Evolutionary conservation across 306 rosid species (phyloP).

Genomic region (Malus sylvestris): DNA sequence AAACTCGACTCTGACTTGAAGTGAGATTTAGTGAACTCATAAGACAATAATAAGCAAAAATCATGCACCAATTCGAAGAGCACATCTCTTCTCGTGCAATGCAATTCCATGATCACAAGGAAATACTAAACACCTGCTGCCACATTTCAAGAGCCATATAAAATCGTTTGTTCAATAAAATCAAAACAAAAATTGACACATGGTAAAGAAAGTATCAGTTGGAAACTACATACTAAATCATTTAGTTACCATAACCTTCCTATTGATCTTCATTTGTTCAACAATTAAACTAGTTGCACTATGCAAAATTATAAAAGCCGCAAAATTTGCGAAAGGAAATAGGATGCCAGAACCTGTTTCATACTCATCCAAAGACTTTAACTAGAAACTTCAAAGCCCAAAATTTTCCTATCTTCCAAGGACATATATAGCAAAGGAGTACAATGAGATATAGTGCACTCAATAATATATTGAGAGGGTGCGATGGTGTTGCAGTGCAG

Average conservation of each 20-base stretch:
- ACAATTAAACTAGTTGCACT: neutral
- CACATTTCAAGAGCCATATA: neutral
- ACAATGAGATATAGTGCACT: slow-evolving; percentile 17
- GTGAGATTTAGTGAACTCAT: neutral
- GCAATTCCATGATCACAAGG: neutral
- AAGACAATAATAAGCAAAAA: neutral
- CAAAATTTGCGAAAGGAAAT: neutral
- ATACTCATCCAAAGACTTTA: slow-evolving; percentile 1
- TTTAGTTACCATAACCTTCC: neutral
- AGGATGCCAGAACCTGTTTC: neutral
- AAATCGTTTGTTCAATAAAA: neutral
- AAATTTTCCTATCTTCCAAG: slow-evolving; percentile 8
- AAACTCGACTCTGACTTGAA: neutral
- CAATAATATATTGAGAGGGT: slow-evolving; percentile 86
- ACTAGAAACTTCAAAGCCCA: slow-evolving; percentile 15
- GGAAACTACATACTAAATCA: neutral
- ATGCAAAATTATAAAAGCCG: neutral
- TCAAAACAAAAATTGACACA: neutral
- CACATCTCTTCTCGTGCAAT: neutral
- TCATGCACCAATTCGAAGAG: neutral
- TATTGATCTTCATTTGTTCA: neutral
- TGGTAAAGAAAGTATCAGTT: neutral
- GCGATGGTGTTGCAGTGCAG: slow-evolving; percentile 78
- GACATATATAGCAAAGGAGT: slow-evolving; percentile 5
- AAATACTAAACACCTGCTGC: neutral